Percentiles rank a stretch among this genome's conserved stretches.
Conservation (phyloP, 371 early-diverging fungal genomes). For the Mortierella sp. region DNA sequence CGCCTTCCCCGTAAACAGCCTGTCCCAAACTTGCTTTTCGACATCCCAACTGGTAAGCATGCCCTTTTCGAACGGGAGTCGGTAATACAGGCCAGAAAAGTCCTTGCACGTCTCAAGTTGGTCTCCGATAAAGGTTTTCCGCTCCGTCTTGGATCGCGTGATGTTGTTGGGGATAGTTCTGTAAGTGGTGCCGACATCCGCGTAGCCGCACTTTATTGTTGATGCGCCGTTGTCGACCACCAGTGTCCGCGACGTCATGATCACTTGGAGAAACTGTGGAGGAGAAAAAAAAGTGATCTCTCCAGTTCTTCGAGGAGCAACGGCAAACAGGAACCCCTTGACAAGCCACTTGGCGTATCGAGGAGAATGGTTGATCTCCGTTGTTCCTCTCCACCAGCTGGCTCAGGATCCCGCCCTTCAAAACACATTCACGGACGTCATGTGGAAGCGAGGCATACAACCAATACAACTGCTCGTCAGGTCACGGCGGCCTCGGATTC, state of each 20-base stretch:
- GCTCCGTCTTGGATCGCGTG: conserved; percentile 69
- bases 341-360: no score
- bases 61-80: conserved; percentile 86
- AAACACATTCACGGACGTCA: conserved; percentile 4
- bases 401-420: no score
- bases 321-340: no score
- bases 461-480: conserved; percentile 15
- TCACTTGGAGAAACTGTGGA: not conserved
- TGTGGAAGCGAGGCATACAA: conserved; percentile 49
- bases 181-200: conserved; percentile 48
- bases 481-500: conserved; percentile 22
- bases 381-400: no score
- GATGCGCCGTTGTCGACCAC: conserved; percentile 85
- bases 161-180: conserved; percentile 73
- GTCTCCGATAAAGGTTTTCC: conserved; percentile 74
- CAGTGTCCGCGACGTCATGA: conserved; percentile 50
- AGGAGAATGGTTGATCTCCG: no score
- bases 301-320: no score
- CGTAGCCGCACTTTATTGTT: conserved; percentile 74
- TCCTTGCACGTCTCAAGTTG: conserved; percentile 72
- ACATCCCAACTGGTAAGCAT: conserved; percentile 82
- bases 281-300: no score
- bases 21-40: conserved; percentile 83
- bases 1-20: conserved; percentile 69
- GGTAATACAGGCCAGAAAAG: conserved; percentile 79